Evolutionary conservation across 192 early-diverging fungal species (phyloP).

Genomic region (Backusella luteola): DNA sequence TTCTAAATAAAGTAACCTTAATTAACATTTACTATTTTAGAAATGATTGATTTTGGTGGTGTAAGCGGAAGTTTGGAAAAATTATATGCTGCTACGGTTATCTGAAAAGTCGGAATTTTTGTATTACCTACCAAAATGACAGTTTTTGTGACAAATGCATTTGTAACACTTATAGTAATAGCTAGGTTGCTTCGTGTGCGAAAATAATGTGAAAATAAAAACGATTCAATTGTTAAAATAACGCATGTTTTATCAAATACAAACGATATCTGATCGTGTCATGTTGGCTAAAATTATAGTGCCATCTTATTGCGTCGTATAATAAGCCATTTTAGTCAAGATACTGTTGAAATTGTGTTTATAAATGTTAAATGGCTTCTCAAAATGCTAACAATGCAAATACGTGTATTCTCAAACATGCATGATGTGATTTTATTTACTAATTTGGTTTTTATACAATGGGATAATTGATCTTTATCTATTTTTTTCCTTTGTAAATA

Average conservation of each 20-base stretch:
- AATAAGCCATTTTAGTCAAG: neutral
- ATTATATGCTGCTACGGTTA: neutral
- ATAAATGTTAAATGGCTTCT: neutral
- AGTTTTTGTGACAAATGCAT: neutral
- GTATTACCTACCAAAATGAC: neutral
- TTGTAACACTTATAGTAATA: neutral
- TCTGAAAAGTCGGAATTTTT: neutral
- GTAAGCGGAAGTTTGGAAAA: neutral
- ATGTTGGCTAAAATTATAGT: too few species aligned
- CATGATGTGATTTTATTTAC: neutral
- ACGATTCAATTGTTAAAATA: neutral
- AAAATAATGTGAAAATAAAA: constrained; percentile 3
- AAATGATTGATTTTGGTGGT: too few species aligned
- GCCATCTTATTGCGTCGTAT: neutral
- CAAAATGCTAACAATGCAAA: neutral
- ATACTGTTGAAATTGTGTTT: neutral
- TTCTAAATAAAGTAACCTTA: too few species aligned
- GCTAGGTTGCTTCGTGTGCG: neutral
- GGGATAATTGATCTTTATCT: neutral
- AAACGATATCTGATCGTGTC: neutral
- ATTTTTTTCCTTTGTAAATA: neutral
- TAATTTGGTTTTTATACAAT: neutral
- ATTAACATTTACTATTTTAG: too few species aligned
- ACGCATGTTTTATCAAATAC: neutral
- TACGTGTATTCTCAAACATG: neutral